Conservation (phyloP, 2,329 filamentous ascomycete genomes). For the Cryphonectria nitschkei region DNA sequence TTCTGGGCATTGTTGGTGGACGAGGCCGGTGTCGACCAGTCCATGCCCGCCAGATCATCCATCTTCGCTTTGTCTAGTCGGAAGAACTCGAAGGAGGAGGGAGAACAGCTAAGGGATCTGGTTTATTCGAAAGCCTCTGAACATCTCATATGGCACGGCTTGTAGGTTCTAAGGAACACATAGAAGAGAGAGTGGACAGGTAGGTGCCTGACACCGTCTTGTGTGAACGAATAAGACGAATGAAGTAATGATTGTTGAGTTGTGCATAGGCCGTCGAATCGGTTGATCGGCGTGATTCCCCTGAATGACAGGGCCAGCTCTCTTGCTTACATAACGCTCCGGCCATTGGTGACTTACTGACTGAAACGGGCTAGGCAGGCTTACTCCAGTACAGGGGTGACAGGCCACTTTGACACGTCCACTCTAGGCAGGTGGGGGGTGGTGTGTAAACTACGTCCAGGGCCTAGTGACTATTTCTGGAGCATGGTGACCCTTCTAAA, state of each 20-base stretch:
- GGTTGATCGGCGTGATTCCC: neutral
- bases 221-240: neutral
- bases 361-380: too few species aligned
- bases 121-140: conserved; percentile 28
- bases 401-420: neutral
- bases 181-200: conserved; percentile 9
- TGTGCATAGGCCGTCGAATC: conserved; percentile 1
- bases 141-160: conserved; percentile 25
- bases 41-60: conserved; percentile 65
- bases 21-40: conserved; percentile 54
- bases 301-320: conserved; percentile 5
- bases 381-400: neutral
- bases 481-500: neutral
- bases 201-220: neutral
- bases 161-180: conserved; percentile 15
- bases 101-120: conserved; percentile 21
- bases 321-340: conserved; percentile 1
- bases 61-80: conserved; percentile 44
- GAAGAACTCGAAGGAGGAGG: neutral
- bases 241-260: neutral
- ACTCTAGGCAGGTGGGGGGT: neutral
- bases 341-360: too few species aligned
- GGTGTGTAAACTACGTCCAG: neutral
- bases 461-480: neutral
- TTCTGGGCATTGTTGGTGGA: conserved; percentile 36